Base-by-base conservation (phyloP, 192 early-diverging fungal genomes). In the Fimicolochytrium jonesii region DNA sequence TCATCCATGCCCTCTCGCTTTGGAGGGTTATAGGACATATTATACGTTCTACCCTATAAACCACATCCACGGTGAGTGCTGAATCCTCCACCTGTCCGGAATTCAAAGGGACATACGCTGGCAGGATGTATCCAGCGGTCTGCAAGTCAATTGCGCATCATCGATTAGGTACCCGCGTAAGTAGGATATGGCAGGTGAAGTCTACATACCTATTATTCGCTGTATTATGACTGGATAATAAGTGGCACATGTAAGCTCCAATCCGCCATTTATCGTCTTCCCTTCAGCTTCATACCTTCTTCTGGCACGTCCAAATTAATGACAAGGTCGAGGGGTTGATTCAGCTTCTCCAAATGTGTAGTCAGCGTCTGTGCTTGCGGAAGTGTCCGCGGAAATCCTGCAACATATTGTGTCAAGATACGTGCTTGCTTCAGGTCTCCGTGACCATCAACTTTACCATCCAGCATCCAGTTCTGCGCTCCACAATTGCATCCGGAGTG, bases 241-340 rank as follows among this genome's bases (percentile, higher is more conserved):
- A n/a, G n/a, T n/a, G n/a, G n/a, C n/a, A n/a, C n/a, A n/a, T n/a
- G n/a, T n/a, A n/a, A n/a, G n/a, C n/a, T n/a, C n/a, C n/a, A n/a
- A n/a, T n/a, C n/a, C n/a, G n/a, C n/a, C n/a, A n/a, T n/a, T n/a
- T n/a, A n/a, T n/a, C n/a, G n/a, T n/a, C n/a, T n/a, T n/a, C n/a
- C n/a, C n/a, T n/a, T n/a, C n/a, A n/a, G n/a, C n/a, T n/a, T n/a
- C 48, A 49, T 61, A 64, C 73, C 72, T 33, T 49, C 41, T 65
- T 93, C 90, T 9, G 95, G 93, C 20, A 98, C 95, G 57, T 88
- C 85, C 52, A 98, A 72, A 66, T 96, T 91, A 41, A 97, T 81
- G 17, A 95, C 93, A 7, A 90, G 65, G 66, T 90, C 90, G 45
- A 97, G 73, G 13, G 88, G 79, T 64, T 88, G 84, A 50, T 64